Percentiles rank a stretch among this genome's conserved stretches.
These are phyloP conservation scores for Toxicodendron radicans DNA, from an alignment of 345 rosid species.

Conservation along the genomic window DNA sequence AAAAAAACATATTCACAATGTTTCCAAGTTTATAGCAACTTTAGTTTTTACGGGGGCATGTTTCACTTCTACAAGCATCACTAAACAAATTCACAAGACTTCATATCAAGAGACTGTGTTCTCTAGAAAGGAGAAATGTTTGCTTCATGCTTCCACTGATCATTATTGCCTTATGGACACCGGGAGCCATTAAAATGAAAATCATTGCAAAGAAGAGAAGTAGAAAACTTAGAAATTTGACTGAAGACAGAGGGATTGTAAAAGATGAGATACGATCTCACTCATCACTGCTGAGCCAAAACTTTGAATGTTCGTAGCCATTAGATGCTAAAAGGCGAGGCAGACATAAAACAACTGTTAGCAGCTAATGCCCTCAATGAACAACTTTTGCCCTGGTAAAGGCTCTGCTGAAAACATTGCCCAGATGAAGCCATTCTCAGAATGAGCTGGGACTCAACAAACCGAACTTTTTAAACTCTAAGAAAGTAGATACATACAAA, in stretches of 20 bases:
- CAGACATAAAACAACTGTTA: background rate
- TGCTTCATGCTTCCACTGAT: background rate
- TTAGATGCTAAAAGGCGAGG: background rate
- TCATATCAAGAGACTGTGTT: background rate
- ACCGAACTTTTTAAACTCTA: background rate
- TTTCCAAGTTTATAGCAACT: background rate
- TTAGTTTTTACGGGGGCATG: background rate
- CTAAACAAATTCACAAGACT: background rate
- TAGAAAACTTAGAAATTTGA: constrained; percentile 2
- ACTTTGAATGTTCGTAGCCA: background rate
- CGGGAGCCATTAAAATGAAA: background rate
- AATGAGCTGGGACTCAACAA: background rate
- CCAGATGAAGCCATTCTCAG: background rate
- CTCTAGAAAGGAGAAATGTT: background rate
- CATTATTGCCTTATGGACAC: background rate
- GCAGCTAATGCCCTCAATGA: background rate
- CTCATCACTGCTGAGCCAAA: background rate
- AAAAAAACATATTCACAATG: background rate
- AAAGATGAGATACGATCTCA: background rate
- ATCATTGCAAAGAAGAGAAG: too few species aligned
- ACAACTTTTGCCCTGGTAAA: background rate
- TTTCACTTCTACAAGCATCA: background rate
- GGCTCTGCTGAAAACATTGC: constrained; percentile 1
- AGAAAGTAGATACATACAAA: background rate
- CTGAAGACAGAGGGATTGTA: background rate